phyloP scores from a whole-genome alignment of 345 rosid species.

The Zanthoxylum bungeanum region DNA sequence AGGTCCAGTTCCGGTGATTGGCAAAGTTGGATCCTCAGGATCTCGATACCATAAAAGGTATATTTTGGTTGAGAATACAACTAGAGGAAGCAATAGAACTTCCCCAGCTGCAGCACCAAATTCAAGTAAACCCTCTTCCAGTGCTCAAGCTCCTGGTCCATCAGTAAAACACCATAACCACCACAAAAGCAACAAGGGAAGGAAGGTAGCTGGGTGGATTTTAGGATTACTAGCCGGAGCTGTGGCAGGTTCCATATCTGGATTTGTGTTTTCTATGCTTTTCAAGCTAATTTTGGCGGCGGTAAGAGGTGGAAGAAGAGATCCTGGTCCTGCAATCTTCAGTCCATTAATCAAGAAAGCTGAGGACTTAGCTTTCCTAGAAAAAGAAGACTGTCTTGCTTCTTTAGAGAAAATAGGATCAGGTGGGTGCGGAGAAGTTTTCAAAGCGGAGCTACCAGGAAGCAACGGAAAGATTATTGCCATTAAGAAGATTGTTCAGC shows the following conservation, averaged over 20 bases:
- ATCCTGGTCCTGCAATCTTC: constrained; percentile 56
- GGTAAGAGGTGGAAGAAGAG: constrained; percentile 43
- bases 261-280: constrained; percentile 60
- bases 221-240: constrained; percentile 65
- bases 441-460: constrained; percentile 64
- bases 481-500: no score
- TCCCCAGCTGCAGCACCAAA: constrained; percentile 18
- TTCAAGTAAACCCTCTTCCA: not conserved
- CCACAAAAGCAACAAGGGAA: constrained; percentile 26
- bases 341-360: constrained; percentile 79
- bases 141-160: constrained; percentile 27
- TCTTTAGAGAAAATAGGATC: constrained; percentile 57
- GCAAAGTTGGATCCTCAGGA: constrained; percentile 30
- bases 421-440: constrained; percentile 95
- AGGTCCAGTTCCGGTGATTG: constrained; percentile 52
- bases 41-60: constrained; percentile 54
- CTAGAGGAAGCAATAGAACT: not conserved
- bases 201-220: constrained; percentile 56
- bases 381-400: constrained; percentile 58
- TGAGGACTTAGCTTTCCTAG: constrained; percentile 76
- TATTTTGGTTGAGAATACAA: constrained; percentile 39
- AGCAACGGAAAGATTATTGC: no score
- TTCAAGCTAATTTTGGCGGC: constrained; percentile 50
- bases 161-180: not conserved
- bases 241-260: constrained; percentile 58